Base-by-base conservation (phyloP, 2,329 filamentous ascomycete genomes). In the Alternaria viburni region DNA sequence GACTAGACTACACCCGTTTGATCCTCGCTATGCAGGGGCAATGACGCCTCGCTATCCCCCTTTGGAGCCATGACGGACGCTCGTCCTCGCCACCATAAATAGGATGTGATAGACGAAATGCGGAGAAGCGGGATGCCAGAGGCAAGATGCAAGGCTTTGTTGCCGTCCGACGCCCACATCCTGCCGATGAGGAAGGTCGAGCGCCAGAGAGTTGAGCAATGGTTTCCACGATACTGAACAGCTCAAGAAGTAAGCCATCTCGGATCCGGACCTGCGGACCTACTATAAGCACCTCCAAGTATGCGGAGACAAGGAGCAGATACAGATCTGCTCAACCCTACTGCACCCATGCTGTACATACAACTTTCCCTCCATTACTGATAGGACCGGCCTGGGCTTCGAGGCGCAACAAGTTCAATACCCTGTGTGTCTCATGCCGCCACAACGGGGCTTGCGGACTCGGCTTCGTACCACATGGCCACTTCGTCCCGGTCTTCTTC, bases 81-180 rank as follows among this genome's bases (percentile, higher is more conserved):
- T 66, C 68, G 67, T 68, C 69, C 70, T 74, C 64, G 69, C 73
- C 74, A 70, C 74, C 72, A 74, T 73, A 76, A 77, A 77, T 77
- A 76, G 74, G 69, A 62, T 63, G 62, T 61, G 63, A 68, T 74
- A 69, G 64, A 71, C 69, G 62, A 74, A 77, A 73, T 78, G 76
- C 75, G 76, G 76, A 78, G 76, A 77, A 76, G 71, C 62, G 64
- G 71, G 71, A 68, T 66, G 32, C 47, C 63, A 61, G 60, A 68
- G 58, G 62, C 66, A 70, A 64, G 54, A 41, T 44, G 36, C 32
- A 56, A 46, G 41, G 43, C 4, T 44, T 41, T 47, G 54, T 62
- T 60, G 60, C 57, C 52, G 54, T 57, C 54, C 59, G 54, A 49
- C 50, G 32, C 36, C 17, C 25, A 43, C 17, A 17, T 54, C 26